Conservation (phyloP, 2,329 filamentous ascomycete genomes). For the Apiospora koreana region DNA sequence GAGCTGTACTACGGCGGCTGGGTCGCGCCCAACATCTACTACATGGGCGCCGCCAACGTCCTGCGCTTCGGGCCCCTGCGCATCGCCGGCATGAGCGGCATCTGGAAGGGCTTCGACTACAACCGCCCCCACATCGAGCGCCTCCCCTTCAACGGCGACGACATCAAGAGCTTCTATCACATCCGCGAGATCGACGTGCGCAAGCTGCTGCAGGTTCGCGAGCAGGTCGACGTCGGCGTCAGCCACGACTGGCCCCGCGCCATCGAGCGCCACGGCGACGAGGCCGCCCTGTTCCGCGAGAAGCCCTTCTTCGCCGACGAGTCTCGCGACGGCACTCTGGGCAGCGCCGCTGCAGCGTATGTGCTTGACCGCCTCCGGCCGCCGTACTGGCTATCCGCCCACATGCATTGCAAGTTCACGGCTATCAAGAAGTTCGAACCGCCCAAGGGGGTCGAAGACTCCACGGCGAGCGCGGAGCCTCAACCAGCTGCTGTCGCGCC, state of each 20-base stretch:
- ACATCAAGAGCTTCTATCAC: constrained; percentile 84
- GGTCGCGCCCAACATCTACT: constrained; percentile 97
- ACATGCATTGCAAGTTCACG: constrained; percentile 86
- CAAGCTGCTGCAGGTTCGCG: constrained; percentile 81
- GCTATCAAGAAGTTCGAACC: constrained; percentile 62
- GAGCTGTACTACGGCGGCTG: constrained; percentile 96
- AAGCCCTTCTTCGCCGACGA: constrained; percentile 79
- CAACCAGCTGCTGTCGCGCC: not conserved
- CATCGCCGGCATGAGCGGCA: constrained; percentile 88
- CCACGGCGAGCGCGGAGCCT: constrained; percentile 10
- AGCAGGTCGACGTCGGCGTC: constrained; percentile 86
- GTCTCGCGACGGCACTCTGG: constrained; percentile 72
- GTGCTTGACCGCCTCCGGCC: constrained; percentile 83
- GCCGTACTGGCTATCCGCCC: constrained; percentile 88
- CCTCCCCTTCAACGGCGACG: constrained; percentile 76
- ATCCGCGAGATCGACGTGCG: constrained; percentile 87
- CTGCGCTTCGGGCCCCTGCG: constrained; percentile 80
- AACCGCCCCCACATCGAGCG: constrained; percentile 81
- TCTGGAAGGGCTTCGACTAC: constrained; percentile 93
- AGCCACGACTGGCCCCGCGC: constrained; percentile 95
- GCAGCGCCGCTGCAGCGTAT: constrained; percentile 76
- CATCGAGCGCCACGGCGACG: constrained; percentile 78
- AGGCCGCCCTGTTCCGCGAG: constrained; percentile 64
- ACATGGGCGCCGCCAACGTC: constrained; percentile 90
- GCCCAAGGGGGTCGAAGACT: not conserved